These are phyloP conservation scores for Aspergillus transmontanensis DNA, from an alignment of 2,329 filamentous ascomycete genomes.

Conservation along the genomic window DNA sequence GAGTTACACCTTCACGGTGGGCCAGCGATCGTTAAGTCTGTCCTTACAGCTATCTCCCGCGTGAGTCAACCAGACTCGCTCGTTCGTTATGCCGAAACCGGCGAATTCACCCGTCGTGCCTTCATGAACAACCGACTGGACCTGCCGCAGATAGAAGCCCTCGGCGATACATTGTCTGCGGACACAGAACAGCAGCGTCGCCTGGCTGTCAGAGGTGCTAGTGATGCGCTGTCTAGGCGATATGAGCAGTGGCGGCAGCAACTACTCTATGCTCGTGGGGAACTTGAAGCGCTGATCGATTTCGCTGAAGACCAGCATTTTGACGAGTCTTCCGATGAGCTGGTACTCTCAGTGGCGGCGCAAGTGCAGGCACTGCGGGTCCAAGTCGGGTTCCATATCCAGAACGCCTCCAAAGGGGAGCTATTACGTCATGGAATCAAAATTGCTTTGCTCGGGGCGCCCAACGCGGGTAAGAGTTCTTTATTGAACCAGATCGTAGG, in stretches of 20 bases:
- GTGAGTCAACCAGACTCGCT: constrained; percentile 26
- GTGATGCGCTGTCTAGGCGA: constrained; percentile 67
- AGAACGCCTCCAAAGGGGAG: constrained; percentile 79
- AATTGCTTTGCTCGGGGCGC: constrained; percentile 83
- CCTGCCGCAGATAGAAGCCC: constrained; percentile 75
- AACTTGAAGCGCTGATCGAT: constrained; percentile 94
- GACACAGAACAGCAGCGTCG: constrained; percentile 92
- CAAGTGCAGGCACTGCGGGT: constrained; percentile 65
- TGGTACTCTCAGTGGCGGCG: constrained; percentile 68
- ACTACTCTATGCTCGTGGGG: constrained; percentile 79
- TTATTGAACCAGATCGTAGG: constrained; percentile 88
- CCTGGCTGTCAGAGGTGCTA: constrained; percentile 77
- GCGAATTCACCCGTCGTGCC: constrained; percentile 91
- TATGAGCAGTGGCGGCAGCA: constrained; percentile 83
- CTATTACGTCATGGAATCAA: constrained; percentile 81
- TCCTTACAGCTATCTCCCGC: constrained; percentile 72
- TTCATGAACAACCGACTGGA: constrained; percentile 86
- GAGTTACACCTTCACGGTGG: constrained; percentile 96
- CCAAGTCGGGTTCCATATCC: constrained; percentile 69
- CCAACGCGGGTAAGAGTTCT: constrained; percentile 94
- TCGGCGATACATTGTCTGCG: constrained; percentile 63
- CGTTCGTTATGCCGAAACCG: constrained; percentile 88
- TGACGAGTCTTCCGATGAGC: constrained; percentile 75
- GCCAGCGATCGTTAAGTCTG: constrained; percentile 81
- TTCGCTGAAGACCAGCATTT: constrained; percentile 98